Evolutionary conservation across 371 early-diverging fungal species (phyloP).

Genomic region (Syncephalastrum racemosum): DNA sequence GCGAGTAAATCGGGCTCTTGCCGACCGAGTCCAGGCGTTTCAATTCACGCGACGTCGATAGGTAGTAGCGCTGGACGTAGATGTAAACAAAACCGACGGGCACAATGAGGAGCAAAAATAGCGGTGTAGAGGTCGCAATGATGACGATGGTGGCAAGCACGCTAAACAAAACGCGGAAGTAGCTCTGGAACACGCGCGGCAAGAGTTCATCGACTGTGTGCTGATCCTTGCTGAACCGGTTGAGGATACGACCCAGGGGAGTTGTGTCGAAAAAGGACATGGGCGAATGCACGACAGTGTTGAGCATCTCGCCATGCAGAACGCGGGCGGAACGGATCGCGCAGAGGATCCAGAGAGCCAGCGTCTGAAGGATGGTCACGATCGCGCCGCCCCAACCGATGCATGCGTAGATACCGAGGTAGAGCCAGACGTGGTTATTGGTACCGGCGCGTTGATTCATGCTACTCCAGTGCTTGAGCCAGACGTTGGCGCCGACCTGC

Average conservation of each 20-base stretch:
- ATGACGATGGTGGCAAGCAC: conserved; percentile 61
- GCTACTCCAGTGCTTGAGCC: conserved; percentile 76
- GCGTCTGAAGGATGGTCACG: conserved; percentile 67
- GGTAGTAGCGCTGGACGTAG: conserved; percentile 70
- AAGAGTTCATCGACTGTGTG: conserved; percentile 79
- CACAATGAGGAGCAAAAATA: conserved; percentile 55
- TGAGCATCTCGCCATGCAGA: conserved; percentile 62
- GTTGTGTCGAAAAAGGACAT: conserved; percentile 89
- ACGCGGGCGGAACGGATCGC: conserved; percentile 73
- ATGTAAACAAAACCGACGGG: conserved; percentile 63
- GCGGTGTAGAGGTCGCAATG: conserved; percentile 63
- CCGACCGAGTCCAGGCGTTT: conserved; percentile 82
- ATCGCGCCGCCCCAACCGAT: conserved; percentile 72
- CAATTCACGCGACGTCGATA: conserved; percentile 72
- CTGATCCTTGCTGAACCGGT: conserved; percentile 89
- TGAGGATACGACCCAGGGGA: conserved; percentile 84
- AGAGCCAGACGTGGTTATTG: conserved; percentile 47
- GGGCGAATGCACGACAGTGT: conserved; percentile 66
- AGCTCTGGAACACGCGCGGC: conserved; percentile 66
- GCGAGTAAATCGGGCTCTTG: conserved; percentile 81
- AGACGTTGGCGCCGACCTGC: conserved; percentile 61
- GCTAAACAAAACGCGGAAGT: conserved; percentile 41
- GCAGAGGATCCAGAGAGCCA: conserved; percentile 81
- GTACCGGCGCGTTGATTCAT: conserved; percentile 41
- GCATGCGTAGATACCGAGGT: conserved; percentile 78